These are phyloP conservation scores for Achaetomiella virescens DNA, from an alignment of 495 filamentous ascomycete species.

Conservation along the genomic window DNA sequence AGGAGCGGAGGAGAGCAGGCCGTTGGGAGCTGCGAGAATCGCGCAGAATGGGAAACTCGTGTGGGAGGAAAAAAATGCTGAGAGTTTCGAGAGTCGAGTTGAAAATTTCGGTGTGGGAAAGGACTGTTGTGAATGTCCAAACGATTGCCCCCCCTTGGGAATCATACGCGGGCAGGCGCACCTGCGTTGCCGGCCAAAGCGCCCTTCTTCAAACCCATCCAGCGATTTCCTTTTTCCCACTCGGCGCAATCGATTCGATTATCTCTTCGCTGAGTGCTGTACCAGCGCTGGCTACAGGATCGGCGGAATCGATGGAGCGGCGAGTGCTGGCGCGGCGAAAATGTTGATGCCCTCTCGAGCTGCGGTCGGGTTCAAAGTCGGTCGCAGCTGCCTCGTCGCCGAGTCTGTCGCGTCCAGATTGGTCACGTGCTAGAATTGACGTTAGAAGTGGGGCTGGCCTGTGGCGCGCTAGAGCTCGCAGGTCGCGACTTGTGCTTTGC, in stretches of 20 bases:
- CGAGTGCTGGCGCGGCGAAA: slow-evolving; percentile 4
- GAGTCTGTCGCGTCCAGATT: slow-evolving; percentile 19
- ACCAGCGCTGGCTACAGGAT: neutral
- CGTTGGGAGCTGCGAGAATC: neutral
- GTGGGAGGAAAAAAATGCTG: neutral
- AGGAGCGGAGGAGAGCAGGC: neutral
- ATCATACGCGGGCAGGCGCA: slow-evolving; percentile 18
- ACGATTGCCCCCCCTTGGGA: neutral
- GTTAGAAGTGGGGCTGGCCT: neutral
- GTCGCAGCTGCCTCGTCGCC: slow-evolving; percentile 5
- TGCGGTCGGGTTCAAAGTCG: slow-evolving; percentile 14
- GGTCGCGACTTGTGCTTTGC: neutral
- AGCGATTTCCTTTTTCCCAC: slow-evolving; percentile 1
- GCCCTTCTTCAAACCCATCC: slow-evolving; percentile 22
- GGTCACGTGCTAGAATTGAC: slow-evolving; percentile 12
- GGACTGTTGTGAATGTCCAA: neutral
- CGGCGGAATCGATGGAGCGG: slow-evolving; percentile 6
- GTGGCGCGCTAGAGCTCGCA: neutral
- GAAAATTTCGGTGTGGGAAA: neutral
- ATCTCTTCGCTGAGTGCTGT: slow-evolving; percentile 1
- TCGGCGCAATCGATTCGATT: neutral
- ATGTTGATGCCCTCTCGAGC: neutral
- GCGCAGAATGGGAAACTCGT: neutral
- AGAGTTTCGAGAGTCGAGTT: neutral
- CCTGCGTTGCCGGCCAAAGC: slow-evolving; percentile 26